These are phyloP conservation scores for Omphalotus guepiniiformis DNA, from an alignment of 768 basidiomycete genomes.

Conservation along the genomic window DNA sequence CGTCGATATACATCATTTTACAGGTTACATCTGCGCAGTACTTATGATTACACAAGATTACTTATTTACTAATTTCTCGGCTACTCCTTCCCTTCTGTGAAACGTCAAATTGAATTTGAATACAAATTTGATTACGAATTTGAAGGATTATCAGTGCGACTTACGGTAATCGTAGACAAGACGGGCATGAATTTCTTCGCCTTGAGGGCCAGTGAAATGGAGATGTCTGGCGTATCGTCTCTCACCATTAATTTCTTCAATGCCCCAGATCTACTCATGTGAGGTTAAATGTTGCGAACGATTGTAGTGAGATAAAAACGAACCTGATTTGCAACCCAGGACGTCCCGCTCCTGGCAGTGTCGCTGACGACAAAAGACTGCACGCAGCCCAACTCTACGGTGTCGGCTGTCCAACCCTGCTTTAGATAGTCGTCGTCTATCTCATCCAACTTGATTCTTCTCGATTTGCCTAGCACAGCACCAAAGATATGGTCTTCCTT, in stretches of 20 bases:
- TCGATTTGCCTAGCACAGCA: conserved; percentile 46
- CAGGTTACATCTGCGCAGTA: too few relatives aligned
- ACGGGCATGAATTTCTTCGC: conserved; percentile 50
- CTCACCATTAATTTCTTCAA: conserved; percentile 54
- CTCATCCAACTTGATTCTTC: conserved; percentile 45
- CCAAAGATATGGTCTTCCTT: conserved; percentile 67
- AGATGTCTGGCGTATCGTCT: conserved; percentile 59
- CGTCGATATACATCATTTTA: too few relatives aligned
- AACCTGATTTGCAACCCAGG: conserved; percentile 67
- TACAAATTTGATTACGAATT: neutral
- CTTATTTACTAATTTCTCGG: too few relatives aligned
- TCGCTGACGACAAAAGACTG: conserved; percentile 52
- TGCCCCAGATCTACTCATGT: conserved; percentile 51
- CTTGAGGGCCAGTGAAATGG: conserved; percentile 57
- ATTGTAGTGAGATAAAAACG: conserved; percentile 6
- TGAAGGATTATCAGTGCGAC: conserved; percentile 18
- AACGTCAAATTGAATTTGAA: neutral
- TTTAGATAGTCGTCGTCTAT: conserved; percentile 41
- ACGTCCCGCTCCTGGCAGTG: conserved; percentile 52
- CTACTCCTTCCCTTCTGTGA: neutral
- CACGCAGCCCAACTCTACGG: conserved; percentile 38
- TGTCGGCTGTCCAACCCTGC: conserved; percentile 38
- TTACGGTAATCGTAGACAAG: conserved; percentile 68
- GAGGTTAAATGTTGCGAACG: neutral
- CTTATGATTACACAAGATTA: too few relatives aligned